These are phyloP conservation scores for Cutaneotrichosporon sp. DNA, from an alignment of 1,284 basidiomycete genomes.

Conservation along the genomic window DNA sequence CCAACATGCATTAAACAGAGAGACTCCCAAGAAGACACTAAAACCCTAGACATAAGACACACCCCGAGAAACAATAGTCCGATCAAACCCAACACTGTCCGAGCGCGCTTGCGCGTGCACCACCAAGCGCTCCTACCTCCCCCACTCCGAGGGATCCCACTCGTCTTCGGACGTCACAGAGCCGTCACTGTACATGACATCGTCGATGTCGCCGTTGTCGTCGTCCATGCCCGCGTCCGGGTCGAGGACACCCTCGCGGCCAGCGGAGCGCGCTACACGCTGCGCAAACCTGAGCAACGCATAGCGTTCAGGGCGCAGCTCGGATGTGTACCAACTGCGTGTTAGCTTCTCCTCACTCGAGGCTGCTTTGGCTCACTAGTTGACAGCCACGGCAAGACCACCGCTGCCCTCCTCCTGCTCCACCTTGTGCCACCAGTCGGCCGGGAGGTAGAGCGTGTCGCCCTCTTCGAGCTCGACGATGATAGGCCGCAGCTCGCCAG, in stretches of 20 bases:
- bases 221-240: constrained; percentile 35
- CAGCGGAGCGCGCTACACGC: constrained; percentile 37
- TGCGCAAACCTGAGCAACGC: constrained; percentile 39
- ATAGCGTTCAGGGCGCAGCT: constrained; percentile 34
- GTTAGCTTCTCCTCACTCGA: constrained; percentile 11
- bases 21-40: background rate
- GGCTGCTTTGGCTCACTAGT: constrained; percentile 72
- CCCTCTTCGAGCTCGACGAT: constrained; percentile 67
- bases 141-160: constrained; percentile 44
- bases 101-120: background rate
- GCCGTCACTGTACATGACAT: constrained; percentile 29
- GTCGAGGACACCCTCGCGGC: constrained; percentile 35
- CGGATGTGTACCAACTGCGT: constrained; percentile 43
- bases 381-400: constrained; percentile 66
- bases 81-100: background rate
- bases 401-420: constrained; percentile 59
- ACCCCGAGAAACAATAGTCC: background rate
- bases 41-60: background rate
- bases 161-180: constrained; percentile 34
- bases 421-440: constrained; percentile 91
- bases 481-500: constrained; percentile 64
- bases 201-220: constrained; percentile 28
- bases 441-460: constrained; percentile 82
- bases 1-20: background rate
- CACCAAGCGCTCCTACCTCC: constrained; percentile 18